These are phyloP conservation scores for Sechiopsis laciniata DNA, from an alignment of 306 rosid genomes.

Conservation along the genomic window DNA sequence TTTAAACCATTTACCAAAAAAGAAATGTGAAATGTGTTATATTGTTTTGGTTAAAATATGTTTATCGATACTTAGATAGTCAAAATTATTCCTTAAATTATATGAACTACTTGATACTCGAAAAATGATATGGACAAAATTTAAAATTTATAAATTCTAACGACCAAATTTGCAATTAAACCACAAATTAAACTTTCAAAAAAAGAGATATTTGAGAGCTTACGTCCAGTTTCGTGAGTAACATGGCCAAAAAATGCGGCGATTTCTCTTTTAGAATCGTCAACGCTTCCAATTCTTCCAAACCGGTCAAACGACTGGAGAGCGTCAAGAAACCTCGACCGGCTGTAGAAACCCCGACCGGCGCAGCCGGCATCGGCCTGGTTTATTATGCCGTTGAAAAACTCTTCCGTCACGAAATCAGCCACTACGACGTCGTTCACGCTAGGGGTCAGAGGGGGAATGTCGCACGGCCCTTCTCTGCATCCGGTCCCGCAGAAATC, in stretches of 20 bases:
- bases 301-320: constrained; percentile 39
- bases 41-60: too few species aligned
- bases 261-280: constrained; percentile 70
- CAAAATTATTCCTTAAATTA: too few species aligned
- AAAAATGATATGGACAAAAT: too few species aligned
- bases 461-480: constrained; percentile 47
- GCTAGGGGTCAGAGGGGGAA: constrained; percentile 20
- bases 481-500: constrained; percentile 62
- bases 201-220: constrained; percentile 10
- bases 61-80: too few species aligned
- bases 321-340: constrained; percentile 49
- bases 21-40: too few species aligned
- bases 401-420: constrained; percentile 43
- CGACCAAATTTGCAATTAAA: too few species aligned
- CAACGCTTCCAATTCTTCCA: constrained; percentile 32
- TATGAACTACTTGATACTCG: too few species aligned
- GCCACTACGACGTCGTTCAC: constrained; percentile 34
- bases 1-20: too few species aligned
- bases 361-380: constrained; percentile 45
- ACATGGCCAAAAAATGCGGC: constrained; percentile 79
- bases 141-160: too few species aligned
- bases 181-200: too few species aligned
- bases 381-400: constrained; percentile 46
- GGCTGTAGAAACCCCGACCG: constrained; percentile 53
- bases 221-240: constrained; percentile 81